Conservation (phyloP, 2,329 filamentous ascomycete species). For the Colletotrichum orchidophilum region DNA sequence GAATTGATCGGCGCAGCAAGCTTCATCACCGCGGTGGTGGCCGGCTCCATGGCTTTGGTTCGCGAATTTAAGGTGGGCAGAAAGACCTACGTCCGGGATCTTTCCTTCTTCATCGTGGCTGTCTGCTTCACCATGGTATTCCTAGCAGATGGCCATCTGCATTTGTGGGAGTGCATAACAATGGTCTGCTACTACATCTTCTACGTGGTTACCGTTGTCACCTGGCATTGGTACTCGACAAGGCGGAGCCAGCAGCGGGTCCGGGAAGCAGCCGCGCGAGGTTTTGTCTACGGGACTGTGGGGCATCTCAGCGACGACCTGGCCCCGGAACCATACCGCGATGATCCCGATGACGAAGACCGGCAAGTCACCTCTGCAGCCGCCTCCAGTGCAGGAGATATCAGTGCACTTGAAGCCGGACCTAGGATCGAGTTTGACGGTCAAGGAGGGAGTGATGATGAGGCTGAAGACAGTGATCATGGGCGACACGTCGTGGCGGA, state of each 20-base stretch:
- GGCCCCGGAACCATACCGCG: slow-evolving; percentile 68
- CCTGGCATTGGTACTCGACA: slow-evolving; percentile 88
- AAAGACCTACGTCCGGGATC: slow-evolving; percentile 90
- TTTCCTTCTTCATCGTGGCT: slow-evolving; percentile 90
- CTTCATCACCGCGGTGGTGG: slow-evolving; percentile 96
- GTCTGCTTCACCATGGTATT: slow-evolving; percentile 89
- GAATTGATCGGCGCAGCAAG: slow-evolving; percentile 94
- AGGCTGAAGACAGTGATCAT: slow-evolving; percentile 63
- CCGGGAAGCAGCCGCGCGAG: slow-evolving; percentile 76
- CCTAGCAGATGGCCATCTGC: slow-evolving; percentile 82
- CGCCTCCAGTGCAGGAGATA: slow-evolving; percentile 43
- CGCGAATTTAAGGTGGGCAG: slow-evolving; percentile 91
- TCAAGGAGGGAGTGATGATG: slow-evolving; percentile 46
- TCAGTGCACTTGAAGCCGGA: slow-evolving; percentile 54
- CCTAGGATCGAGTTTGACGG: slow-evolving; percentile 59
- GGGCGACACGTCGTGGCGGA: slow-evolving; percentile 79
- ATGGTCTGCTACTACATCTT: slow-evolving; percentile 95
- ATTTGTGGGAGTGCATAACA: slow-evolving; percentile 85
- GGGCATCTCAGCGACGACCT: slow-evolving; percentile 63
- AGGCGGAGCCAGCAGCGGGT: slow-evolving; percentile 68
- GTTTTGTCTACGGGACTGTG: slow-evolving; percentile 73
- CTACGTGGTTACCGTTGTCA: slow-evolving; percentile 88
- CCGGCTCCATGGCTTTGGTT: slow-evolving; percentile 97
- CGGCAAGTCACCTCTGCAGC: slow-evolving; percentile 33
- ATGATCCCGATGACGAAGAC: slow-evolving; percentile 61